Percentiles rank a stretch among this genome's conserved stretches.
Conservation (phyloP, 148 eudicot species). For the Rhododendron griersonianum region DNA sequence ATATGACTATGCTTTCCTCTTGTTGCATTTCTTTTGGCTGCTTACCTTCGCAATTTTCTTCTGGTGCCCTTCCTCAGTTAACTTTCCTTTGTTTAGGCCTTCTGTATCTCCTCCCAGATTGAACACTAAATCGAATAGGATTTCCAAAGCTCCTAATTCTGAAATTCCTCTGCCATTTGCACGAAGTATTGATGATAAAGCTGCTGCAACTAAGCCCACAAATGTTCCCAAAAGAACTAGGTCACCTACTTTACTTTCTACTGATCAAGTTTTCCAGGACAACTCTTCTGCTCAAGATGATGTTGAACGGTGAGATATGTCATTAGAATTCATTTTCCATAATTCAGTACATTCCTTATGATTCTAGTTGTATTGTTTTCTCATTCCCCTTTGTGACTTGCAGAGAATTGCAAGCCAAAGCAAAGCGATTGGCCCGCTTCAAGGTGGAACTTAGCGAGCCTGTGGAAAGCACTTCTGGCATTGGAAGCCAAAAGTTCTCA, state of each 20-base stretch:
- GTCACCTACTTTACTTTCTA: constrained; percentile 50
- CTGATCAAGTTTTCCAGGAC: constrained; percentile 36
- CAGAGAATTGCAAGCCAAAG: constrained; percentile 93
- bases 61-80: not conserved
- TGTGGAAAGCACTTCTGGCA: constrained; percentile 27
- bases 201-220: constrained; percentile 23
- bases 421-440: constrained; percentile 87
- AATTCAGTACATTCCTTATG: not conserved
- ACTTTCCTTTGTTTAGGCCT: constrained; percentile 29
- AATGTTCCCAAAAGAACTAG: constrained; percentile 57
- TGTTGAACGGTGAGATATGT: constrained; percentile 44
- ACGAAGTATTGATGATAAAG: constrained; percentile 27
- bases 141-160: constrained; percentile 20
- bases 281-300: constrained; percentile 35
- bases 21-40: not conserved
- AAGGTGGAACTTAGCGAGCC: constrained; percentile 61
- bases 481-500: constrained; percentile 29
- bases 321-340: not conserved
- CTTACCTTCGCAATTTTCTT: not conserved
- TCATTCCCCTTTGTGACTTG: constrained; percentile 8
- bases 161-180: constrained; percentile 25
- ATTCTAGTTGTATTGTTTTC: constrained; percentile 9
- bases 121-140: constrained; percentile 21
- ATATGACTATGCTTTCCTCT: not conserved
- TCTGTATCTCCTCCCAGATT: constrained; percentile 45